Conservation (phyloP, 2,329 filamentous ascomycete genomes). For the Mycosphaerelloides madeirae region DNA sequence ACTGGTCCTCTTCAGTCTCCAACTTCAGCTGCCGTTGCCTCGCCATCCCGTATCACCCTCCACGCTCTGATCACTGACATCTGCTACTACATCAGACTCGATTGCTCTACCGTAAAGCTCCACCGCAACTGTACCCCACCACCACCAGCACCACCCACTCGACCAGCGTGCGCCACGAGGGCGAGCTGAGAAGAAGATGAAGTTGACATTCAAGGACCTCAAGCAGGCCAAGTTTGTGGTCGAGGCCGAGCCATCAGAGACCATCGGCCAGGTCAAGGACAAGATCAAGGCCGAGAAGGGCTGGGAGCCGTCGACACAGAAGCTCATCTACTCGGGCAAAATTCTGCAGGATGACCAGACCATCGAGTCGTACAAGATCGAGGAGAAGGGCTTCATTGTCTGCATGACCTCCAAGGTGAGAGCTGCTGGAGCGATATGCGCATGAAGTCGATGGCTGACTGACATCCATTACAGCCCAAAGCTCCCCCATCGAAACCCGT, state of each 20-base stretch:
- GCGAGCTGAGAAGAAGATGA: constrained; percentile 43
- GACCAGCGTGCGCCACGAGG: no score
- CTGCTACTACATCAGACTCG: no score
- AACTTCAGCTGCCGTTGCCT: no score
- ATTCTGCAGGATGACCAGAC: constrained; percentile 97
- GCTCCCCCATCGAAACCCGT: constrained; percentile 46
- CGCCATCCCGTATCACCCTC: no score
- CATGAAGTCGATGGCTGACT: neutral
- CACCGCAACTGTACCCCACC: no score
- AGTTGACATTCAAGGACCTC: constrained; percentile 79
- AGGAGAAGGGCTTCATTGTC: constrained; percentile 98
- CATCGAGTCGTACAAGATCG: constrained; percentile 93
- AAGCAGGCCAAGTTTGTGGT: constrained; percentile 98
- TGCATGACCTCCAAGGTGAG: constrained; percentile 94
- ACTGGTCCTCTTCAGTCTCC: no score
- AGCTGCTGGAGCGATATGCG: neutral
- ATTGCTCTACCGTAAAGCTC: no score
- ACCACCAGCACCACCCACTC: no score
- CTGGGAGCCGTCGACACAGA: constrained; percentile 85
- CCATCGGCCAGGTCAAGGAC: constrained; percentile 83
- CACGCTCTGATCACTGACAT: no score
- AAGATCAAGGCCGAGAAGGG: constrained; percentile 90
- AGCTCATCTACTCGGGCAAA: constrained; percentile 99
- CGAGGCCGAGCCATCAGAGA: constrained; percentile 87
- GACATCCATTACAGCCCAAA: constrained; percentile 59